phyloP scores from a whole-genome alignment of 108 stramenopile species.

The Cyclotella cryptica region DNA sequence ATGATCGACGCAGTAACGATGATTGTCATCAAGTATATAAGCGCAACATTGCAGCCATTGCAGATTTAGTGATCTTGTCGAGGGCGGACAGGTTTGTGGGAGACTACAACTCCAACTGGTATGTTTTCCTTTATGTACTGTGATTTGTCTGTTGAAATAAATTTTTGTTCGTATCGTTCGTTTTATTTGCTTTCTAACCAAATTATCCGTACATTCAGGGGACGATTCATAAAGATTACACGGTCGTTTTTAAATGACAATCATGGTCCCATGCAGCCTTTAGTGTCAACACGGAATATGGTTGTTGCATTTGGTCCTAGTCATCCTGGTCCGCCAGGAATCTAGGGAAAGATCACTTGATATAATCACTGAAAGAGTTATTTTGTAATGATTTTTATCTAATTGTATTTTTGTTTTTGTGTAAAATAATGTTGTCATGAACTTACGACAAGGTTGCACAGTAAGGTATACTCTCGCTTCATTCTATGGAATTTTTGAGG shows the following conservation, averaged over 20 bases:
- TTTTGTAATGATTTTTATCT: too few relatives aligned
- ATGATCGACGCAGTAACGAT: constrained; percentile 10
- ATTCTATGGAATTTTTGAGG: too few relatives aligned
- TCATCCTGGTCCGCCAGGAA: constrained; percentile 11
- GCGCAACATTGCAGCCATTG: constrained; percentile 41
- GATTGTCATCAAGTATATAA: constrained; percentile 37
- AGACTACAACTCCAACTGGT: constrained; percentile 51
- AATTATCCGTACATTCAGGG: neutral
- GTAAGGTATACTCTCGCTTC: too few relatives aligned
- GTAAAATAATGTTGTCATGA: too few relatives aligned
- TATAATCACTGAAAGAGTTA: too few relatives aligned
- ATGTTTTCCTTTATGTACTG: neutral
- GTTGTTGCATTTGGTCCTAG: neutral
- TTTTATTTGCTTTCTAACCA: neutral
- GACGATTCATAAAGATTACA: constrained; percentile 11
- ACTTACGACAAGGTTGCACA: too few relatives aligned
- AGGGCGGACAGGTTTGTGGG: constrained; percentile 34
- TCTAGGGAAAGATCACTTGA: neutral
- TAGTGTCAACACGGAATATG: neutral
- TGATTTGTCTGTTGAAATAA: neutral
- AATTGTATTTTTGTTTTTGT: too few relatives aligned
- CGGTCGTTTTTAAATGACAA: constrained; percentile 4
- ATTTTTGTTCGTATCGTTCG: neutral
- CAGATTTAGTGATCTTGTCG: constrained; percentile 39
- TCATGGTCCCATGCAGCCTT: neutral